Conservation (phyloP, 192 early-diverging fungal species). For the Lunasporangiospora selenospora region DNA sequence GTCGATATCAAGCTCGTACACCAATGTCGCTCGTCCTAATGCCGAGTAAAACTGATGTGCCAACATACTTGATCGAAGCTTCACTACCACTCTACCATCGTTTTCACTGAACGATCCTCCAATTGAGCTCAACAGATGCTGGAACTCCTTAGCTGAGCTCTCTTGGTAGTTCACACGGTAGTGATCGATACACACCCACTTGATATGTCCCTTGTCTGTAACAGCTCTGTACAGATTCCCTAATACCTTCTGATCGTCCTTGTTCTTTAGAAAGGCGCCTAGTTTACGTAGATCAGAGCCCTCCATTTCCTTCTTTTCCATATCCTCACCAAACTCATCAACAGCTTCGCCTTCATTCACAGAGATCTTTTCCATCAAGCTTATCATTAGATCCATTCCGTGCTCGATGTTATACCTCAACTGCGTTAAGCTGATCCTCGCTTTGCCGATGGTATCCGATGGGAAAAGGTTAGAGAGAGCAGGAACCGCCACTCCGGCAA, state of each 20-base stretch:
- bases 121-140: not conserved
- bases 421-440: no score
- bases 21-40: not conserved
- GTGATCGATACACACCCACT: constrained; percentile 12
- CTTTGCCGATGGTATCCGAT: no score
- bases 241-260: not conserved
- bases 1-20: not conserved
- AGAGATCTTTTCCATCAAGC: no score
- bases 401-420: no score
- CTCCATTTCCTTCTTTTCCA: no score
- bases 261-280: not conserved
- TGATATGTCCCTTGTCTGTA: constrained; percentile 2
- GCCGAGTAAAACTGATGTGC: not conserved
- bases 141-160: not conserved
- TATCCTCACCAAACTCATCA: no score
- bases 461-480: no score
- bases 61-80: not conserved
- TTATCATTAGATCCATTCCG: no score
- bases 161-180: not conserved
- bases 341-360: no score
- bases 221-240: not conserved
- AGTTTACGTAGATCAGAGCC: not conserved
- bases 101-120: not conserved
- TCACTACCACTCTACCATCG: not conserved
- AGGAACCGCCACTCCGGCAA: no score